Conservation (phyloP, 2,329 filamentous ascomycete genomes). For the Stemphylium lycopersici region DNA sequence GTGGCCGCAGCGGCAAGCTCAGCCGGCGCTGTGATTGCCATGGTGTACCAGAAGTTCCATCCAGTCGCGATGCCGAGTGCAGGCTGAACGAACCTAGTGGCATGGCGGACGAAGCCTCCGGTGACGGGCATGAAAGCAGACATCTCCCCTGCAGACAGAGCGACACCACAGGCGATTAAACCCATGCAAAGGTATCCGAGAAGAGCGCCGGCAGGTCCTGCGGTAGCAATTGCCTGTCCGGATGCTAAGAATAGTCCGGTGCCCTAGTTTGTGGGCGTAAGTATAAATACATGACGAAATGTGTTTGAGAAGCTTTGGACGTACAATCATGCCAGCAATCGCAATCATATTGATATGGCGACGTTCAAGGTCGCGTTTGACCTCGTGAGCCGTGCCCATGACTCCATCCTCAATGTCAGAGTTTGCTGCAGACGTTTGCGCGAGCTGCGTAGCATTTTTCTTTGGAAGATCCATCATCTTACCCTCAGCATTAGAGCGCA, state of each 20-base stretch:
- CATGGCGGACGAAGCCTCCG: slow-evolving; percentile 58
- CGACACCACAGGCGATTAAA: slow-evolving; percentile 57
- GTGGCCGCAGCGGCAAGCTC: slow-evolving; percentile 73
- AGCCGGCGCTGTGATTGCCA: slow-evolving; percentile 6
- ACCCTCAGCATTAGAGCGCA: too few relatives aligned
- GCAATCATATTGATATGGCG: slow-evolving; percentile 23
- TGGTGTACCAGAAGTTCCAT: slow-evolving; percentile 20
- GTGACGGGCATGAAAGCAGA: slow-evolving; percentile 59
- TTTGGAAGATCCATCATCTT: too few relatives aligned
- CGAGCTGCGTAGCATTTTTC: too few relatives aligned
- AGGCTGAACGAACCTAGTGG: slow-evolving; percentile 59
- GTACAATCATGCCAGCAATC: slow-evolving; percentile 16
- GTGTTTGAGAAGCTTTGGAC: neutral
- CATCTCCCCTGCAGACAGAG: slow-evolving; percentile 59
- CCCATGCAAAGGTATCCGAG: slow-evolving; percentile 61
- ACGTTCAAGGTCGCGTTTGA: slow-evolving; percentile 13
- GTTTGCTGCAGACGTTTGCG: too few relatives aligned
- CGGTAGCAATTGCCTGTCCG: slow-evolving; percentile 59
- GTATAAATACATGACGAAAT: too few relatives aligned
- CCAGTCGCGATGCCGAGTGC: slow-evolving; percentile 45
- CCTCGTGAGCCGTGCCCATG: too few relatives aligned
- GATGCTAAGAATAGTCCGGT: too few relatives aligned
- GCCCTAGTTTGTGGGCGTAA: too few relatives aligned
- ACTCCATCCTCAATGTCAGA: too few relatives aligned
- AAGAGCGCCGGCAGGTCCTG: slow-evolving; percentile 59